Base-by-base conservation (phyloP, 768 basidiomycete species). In the Thelephora aurantiotincta region DNA sequence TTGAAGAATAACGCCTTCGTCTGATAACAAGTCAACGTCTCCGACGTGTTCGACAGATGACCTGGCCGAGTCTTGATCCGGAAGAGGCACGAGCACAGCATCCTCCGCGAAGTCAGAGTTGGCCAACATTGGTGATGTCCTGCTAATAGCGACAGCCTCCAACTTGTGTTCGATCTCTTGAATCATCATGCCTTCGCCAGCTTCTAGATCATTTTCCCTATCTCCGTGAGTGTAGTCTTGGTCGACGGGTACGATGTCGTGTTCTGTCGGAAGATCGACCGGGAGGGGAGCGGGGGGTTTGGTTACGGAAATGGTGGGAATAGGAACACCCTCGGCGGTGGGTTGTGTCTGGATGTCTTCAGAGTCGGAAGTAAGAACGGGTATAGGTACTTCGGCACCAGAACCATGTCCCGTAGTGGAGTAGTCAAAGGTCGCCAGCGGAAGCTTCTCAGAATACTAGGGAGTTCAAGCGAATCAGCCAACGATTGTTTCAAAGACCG, bases 261-360 rank as follows among this genome's bases (percentile, higher is more conserved):
- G 70, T 20, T 69, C 66, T 14, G 76, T 82, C 1, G 86, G 86
- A 16, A 89, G 65, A 46, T 72, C 70, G 11, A 89, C 75, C 42
- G 85, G 85, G 46, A 68, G 61, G 12, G 86, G 86, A 0, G 73
- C 77, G 2, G 85, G 83, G 7, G 80, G 71, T 64, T 78, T 85
- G 30, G 80, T 78, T 48, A 83, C 63, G 18, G 78, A 73, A 47
- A 81, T 77, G 12, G 65, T 69, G 20, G 81, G 80, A 46, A 78
- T 47, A 49, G 62, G 43, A 18, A 45, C 59, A 56, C 48, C 59
- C 48, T 38, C 57, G 51, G 22, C 58, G 54, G 48, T 52, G 12
- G 47, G 44, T 18, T 45, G 47, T 35, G 46, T 52, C 20, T 51
- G 51, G 30, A 55, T 44, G 11, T 55, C 41, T 5, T 48, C 54